Evolutionary conservation across 2,329 filamentous ascomycete species (phyloP).

Genomic region (Hymenoscyphus scutula): DNA sequence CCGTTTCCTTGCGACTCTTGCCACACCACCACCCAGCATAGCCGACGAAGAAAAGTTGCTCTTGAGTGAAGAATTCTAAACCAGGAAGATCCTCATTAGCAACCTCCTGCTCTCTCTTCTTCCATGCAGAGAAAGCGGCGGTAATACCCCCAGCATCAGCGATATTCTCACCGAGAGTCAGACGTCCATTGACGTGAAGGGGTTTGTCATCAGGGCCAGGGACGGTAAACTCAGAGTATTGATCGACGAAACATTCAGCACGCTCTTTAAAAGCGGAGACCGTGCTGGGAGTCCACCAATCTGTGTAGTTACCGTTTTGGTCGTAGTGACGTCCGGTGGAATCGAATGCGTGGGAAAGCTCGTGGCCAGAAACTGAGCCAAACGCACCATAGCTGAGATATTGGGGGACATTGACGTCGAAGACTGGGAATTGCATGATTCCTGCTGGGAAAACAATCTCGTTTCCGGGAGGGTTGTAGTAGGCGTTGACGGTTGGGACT

Average conservation of each 20-base stretch:
- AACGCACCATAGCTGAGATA: slow-evolving; percentile 70
- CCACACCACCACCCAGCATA: slow-evolving; percentile 67
- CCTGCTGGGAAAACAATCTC: slow-evolving; percentile 68
- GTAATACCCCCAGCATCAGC: slow-evolving; percentile 67
- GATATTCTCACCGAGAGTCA: slow-evolving; percentile 69
- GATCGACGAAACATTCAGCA: slow-evolving; percentile 65
- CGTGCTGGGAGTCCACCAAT: slow-evolving; percentile 65
- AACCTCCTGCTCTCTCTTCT: slow-evolving; percentile 52
- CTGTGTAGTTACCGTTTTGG: slow-evolving; percentile 59
- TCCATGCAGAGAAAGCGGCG: slow-evolving; percentile 64
- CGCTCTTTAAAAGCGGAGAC: slow-evolving; percentile 56
- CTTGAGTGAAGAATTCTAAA: slow-evolving; percentile 59
- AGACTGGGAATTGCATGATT: slow-evolving; percentile 67
- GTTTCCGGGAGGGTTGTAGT: slow-evolving; percentile 58
- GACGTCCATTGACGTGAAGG: slow-evolving; percentile 59
- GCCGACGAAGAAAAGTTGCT: slow-evolving; percentile 68
- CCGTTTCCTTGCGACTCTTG: slow-evolving; percentile 57
- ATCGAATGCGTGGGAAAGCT: slow-evolving; percentile 70
- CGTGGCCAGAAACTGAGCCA: slow-evolving; percentile 65
- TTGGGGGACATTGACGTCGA: slow-evolving; percentile 59
- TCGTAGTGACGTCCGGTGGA: slow-evolving; percentile 64
- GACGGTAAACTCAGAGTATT: slow-evolving; percentile 62
- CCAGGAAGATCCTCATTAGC: slow-evolving; percentile 57
- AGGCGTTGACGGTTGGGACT: slow-evolving; percentile 62
- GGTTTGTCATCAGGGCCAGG: slow-evolving; percentile 53